phyloP scores from a whole-genome alignment of 495 filamentous ascomycete genomes.

The Penicillium coffeae region DNA sequence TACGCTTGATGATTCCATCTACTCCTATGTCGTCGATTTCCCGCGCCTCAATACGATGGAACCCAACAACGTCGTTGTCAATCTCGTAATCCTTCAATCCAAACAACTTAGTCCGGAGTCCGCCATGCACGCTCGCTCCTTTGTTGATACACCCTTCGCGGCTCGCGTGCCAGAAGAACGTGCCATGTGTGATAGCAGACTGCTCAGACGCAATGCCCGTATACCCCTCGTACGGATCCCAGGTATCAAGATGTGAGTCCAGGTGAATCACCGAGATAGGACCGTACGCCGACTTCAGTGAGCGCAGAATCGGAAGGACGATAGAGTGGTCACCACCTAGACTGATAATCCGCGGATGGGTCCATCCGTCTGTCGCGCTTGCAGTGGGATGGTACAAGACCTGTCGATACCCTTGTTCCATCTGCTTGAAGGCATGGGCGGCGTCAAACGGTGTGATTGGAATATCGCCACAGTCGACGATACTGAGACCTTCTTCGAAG shows the following conservation, averaged over 20 bases:
- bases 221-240: conserved; percentile 40
- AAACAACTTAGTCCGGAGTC: conserved; percentile 22
- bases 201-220: conserved; percentile 25
- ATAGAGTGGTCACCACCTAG: conserved; percentile 64
- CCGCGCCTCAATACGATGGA: conserved; percentile 15
- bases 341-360: conserved; percentile 44
- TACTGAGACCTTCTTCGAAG: conserved; percentile 50
- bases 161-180: conserved; percentile 30
- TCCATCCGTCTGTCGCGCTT: conserved; percentile 11
- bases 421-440: conserved; percentile 55
- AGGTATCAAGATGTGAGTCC: conserved; percentile 57
- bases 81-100: conserved; percentile 21
- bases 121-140: conserved; percentile 24
- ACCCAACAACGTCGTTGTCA: conserved; percentile 20
- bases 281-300: conserved; percentile 51
- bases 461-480: conserved; percentile 63
- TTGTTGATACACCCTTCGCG: conserved; percentile 20
- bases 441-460: conserved; percentile 57
- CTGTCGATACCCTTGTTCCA: conserved; percentile 48
- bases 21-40: conserved; percentile 29
- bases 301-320: conserved; percentile 55
- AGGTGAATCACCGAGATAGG: conserved; percentile 56
- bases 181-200: conserved; percentile 27
- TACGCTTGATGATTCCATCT: conserved; percentile 15
- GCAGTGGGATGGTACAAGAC: conserved; percentile 27